Conservation (phyloP, 1,284 basidiomycete genomes). For the Waitea zeae region DNA sequence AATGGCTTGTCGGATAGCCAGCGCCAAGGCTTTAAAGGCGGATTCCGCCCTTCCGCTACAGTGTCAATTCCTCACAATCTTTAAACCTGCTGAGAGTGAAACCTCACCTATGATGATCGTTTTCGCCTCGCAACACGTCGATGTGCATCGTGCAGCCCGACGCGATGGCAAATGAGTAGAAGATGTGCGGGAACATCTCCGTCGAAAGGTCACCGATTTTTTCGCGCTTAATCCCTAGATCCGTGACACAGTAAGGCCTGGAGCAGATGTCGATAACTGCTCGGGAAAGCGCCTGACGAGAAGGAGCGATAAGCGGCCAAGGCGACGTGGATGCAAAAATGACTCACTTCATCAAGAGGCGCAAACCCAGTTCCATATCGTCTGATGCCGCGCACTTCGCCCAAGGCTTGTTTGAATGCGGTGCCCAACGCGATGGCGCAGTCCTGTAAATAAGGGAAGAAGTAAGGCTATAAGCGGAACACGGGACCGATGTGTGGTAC, state of each 20-base stretch:
- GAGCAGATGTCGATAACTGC: conserved; percentile 98
- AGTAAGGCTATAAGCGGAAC: conserved; percentile 6
- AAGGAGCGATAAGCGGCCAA: conserved; percentile 1
- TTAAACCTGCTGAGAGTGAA: neutral
- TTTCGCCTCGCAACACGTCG: conserved; percentile 86
- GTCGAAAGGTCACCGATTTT: conserved; percentile 94
- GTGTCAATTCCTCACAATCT: too few species aligned
- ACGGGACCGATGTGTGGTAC: conserved; percentile 14
- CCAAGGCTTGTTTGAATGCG: conserved; percentile 92
- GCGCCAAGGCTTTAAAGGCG: conserved; percentile 92
- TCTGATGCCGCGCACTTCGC: conserved; percentile 88
- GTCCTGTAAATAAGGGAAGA: conserved; percentile 47
- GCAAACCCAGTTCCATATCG: conserved; percentile 96
- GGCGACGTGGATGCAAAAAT: neutral
- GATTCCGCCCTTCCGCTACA: conserved; percentile 71
- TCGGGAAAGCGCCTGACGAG: conserved; percentile 67
- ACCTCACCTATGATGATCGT: conserved; percentile 91
- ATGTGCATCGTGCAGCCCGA: conserved; percentile 88
- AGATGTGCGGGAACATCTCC: conserved; percentile 95
- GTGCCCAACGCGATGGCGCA: conserved; percentile 84
- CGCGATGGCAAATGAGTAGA: conserved; percentile 86
- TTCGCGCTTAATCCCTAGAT: conserved; percentile 82
- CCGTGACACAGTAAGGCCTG: conserved; percentile 86
- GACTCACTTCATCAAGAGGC: conserved; percentile 82
- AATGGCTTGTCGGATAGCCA: conserved; percentile 91